Base-by-base conservation (phyloP, 2,329 filamentous ascomycete genomes). In the Colletotrichum lini region DNA sequence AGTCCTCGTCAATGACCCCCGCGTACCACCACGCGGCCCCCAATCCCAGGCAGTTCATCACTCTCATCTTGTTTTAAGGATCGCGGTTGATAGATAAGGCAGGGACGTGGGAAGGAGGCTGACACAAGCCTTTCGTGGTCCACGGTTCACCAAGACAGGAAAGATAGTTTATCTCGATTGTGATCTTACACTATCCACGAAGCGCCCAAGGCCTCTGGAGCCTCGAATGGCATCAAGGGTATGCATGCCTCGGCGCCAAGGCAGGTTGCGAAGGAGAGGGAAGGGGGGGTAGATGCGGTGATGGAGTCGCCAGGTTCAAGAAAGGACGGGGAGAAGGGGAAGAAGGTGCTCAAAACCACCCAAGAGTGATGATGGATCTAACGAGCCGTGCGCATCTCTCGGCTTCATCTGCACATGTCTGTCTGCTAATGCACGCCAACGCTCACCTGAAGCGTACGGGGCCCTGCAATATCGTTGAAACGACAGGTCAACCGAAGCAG, bases 401-500 rank as follows among this genome's bases (percentile, higher is more conserved):
- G 68, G 68, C 57, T 57, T 70, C 67, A 60, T 70, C 42, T 62
- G 57, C 67, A 70, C 63, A 52, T 49, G 54, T 53, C 23, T 68
- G 58, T 38, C 26, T 68, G 65, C 50, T 63, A 63, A 63, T 63
- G 68, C 65, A 68, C 49, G 68, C 58, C 45, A 59, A 72, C 47
- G 58, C 65, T 72, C 65, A 72, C 70, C 70, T 72, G 70, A 72
- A 72, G 72, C 70, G 59, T 49, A 67, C 65, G 72, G 72, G 62
- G 70, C 72, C 30, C 42, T 47, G 58, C 65, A 73, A 73, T 73
- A 72, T 73, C 61, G 40, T 69, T 73, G 72, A 73, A 73, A 73
- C 72, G 54, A 63, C 62, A 68, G 62, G 59, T 54, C 57, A 66
- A 66, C 52, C 57, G 49, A 67, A 65, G 47, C 49, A 62, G 69